phyloP scores from a whole-genome alignment of 169 alveolate species.

The Plasmodium chabaudi region DNA sequence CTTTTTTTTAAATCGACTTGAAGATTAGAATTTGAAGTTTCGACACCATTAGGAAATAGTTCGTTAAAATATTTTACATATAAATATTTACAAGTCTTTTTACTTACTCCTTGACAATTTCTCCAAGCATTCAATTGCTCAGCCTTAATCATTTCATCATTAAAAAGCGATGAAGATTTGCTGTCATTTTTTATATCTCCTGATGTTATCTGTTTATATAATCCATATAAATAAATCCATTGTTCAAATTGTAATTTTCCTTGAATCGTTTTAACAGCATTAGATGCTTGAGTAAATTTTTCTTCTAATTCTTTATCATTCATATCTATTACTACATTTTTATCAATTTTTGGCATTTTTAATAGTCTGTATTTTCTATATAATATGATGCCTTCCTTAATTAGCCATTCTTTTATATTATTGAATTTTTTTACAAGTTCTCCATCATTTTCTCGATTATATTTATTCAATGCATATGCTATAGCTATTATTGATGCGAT shows the following conservation, averaged over 20 bases:
- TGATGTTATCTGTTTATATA: slow-evolving; percentile 21
- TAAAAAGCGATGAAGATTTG: background rate
- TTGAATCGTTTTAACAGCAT: slow-evolving; percentile 34
- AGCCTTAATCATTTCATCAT: background rate
- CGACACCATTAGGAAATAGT: slow-evolving; percentile 37
- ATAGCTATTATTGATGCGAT: slow-evolving; percentile 6
- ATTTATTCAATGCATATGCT: background rate
- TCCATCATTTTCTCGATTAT: background rate
- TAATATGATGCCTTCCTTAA: background rate
- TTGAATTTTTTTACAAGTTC: slow-evolving; percentile 3
- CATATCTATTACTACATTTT: slow-evolving; percentile 16
- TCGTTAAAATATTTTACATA: slow-evolving; percentile 39
- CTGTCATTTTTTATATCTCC: slow-evolving; percentile 11
- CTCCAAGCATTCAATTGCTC: slow-evolving; percentile 44
- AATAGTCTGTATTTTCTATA: slow-evolving; percentile 3
- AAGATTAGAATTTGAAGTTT: background rate
- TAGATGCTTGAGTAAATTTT: slow-evolving; percentile 24
- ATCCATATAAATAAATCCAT: slow-evolving; percentile 56
- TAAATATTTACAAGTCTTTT: slow-evolving; percentile 39
- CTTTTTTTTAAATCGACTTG: slow-evolving; percentile 15
- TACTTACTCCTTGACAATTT: slow-evolving; percentile 23
- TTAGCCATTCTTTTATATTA: slow-evolving; percentile 3
- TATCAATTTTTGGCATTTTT: slow-evolving; percentile 22
- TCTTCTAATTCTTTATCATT: slow-evolving; percentile 48
- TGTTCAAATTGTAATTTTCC: slow-evolving; percentile 20